Evolutionary conservation across 345 rosid species (phyloP).

Genomic region (Schrenkiella parvula): DNA sequence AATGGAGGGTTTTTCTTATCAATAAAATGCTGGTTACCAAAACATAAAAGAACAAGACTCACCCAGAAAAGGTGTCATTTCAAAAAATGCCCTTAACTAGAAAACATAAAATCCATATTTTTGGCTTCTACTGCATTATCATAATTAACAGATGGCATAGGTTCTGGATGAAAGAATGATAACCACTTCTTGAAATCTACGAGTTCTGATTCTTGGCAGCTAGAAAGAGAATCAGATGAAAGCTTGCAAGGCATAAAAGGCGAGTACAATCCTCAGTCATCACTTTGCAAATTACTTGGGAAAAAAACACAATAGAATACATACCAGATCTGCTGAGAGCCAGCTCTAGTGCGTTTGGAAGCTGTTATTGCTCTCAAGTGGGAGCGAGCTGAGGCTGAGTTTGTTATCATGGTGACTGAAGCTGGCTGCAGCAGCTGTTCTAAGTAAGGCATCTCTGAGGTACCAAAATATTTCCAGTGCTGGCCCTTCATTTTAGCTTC

Average conservation of each 20-base stretch:
- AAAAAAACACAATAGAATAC: slow-evolving; percentile 4
- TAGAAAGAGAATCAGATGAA: slow-evolving; percentile 14
- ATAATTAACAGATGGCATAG: not conserved
- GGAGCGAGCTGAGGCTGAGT: slow-evolving; percentile 65
- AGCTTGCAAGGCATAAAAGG: slow-evolving; percentile 5
- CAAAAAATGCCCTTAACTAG: not conserved
- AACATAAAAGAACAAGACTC: not conserved
- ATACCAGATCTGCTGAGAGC: slow-evolving; percentile 83
- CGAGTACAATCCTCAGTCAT: slow-evolving; percentile 10
- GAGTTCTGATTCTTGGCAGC: not conserved
- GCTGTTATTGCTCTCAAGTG: slow-evolving; percentile 90
- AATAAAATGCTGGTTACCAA: slow-evolving; percentile 4
- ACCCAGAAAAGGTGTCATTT: not conserved
- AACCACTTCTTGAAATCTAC: slow-evolving; percentile 8
- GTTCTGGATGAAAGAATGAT: slow-evolving; percentile 1
- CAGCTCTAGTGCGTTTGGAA: slow-evolving; percentile 79
- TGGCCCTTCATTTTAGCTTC: slow-evolving; percentile 91
- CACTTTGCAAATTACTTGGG: slow-evolving; percentile 1
- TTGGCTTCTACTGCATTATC: not conserved
- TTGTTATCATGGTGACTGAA: slow-evolving; percentile 63
- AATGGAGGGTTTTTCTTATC: not conserved
- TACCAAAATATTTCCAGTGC: slow-evolving; percentile 89
- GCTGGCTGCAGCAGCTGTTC: slow-evolving; percentile 95
- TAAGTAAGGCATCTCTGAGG: slow-evolving; percentile 88
- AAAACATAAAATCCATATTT: not conserved